These are phyloP conservation scores for Incumbomyces delicatus DNA, from an alignment of 2,329 filamentous ascomycete species.

Conservation along the genomic window DNA sequence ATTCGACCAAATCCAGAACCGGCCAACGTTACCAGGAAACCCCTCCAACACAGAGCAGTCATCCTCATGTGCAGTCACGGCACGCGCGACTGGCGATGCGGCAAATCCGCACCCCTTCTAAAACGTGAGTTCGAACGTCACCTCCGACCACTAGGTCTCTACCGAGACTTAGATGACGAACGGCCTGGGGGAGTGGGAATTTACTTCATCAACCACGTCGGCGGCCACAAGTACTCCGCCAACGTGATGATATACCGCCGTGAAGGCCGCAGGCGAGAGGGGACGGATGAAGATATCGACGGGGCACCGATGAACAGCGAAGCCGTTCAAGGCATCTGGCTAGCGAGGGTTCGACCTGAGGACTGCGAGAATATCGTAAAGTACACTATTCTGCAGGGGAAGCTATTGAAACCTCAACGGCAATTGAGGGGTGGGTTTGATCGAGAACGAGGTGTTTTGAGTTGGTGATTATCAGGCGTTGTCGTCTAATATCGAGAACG, in stretches of 20 bases:
- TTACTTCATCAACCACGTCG: slow-evolving; percentile 93
- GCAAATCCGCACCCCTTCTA: slow-evolving; percentile 84
- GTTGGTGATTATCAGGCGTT: no score
- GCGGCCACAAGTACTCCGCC: slow-evolving; percentile 91
- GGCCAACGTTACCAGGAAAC: slow-evolving; percentile 30
- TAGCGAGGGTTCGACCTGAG: slow-evolving; percentile 72
- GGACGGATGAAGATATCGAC: slow-evolving; percentile 28
- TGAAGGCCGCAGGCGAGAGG: slow-evolving; percentile 30
- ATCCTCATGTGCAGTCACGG: slow-evolving; percentile 83
- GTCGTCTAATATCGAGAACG: no score
- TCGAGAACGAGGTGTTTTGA: slow-evolving; percentile 65
- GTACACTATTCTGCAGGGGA: slow-evolving; percentile 85
- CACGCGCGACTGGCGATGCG: slow-evolving; percentile 82
- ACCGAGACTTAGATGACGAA: slow-evolving; percentile 78
- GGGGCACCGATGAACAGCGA: slow-evolving; percentile 32
- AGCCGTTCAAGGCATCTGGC: slow-evolving; percentile 85
- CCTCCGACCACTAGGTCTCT: slow-evolving; percentile 71
- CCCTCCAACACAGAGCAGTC: slow-evolving; percentile 69
- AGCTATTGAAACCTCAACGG: slow-evolving; percentile 77
- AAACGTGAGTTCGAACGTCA: slow-evolving; percentile 82
- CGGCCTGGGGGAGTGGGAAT: slow-evolving; percentile 86
- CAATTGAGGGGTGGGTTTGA: slow-evolving; percentile 90
- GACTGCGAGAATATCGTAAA: slow-evolving; percentile 87
- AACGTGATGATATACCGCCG: slow-evolving; percentile 87
- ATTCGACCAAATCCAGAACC: slow-evolving; percentile 3